Base-by-base conservation (phyloP, 169 alveolate species). In the Toxoplasma gondii region DNA sequence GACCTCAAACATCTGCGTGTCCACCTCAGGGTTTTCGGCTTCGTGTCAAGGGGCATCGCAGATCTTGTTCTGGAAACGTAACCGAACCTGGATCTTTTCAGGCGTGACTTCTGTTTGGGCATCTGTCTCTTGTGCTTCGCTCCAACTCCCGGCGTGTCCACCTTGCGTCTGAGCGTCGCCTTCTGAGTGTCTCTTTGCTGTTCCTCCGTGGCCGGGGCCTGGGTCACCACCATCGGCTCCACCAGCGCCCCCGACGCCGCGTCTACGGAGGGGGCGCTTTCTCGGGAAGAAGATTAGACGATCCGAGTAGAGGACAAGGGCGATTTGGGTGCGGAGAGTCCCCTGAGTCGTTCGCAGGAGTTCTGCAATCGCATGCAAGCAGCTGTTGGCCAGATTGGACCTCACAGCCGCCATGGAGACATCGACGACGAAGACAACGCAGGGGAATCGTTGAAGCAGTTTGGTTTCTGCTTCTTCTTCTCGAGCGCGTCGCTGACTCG, bases 341-440 rank as follows among this genome's bases (percentile, higher is more conserved):
- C 67, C 67, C 39, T 31, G 22, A 81, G 81, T 74, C 78, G 70
- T 91, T 19, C 70, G 90, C 93, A 93, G 82, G 45, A 91, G 93
- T 44, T 84, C 95, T 29, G 93, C 95, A 31, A 93, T 34, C 29
- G 95, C 88, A 1, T 93, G 93, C 69, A 82, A 29, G 67, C 54
- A 10, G 90, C 90, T 82, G 90, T 82, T 82, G 34, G 86, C 80
- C 7, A 93, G 93, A 38, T 91, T 91, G 44, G 95, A 86, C 17
- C 54, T 43, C 88, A 86, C 36, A 29, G 93, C 90, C 27, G 95
- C 88, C 0, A 83, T 86, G 10, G 91, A 67, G 0, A 90, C 83
- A 41, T 93, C 95, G 41, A 93, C 29, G 41, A 93, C 95, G n/a
- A 93, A 86, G 45, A 93, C 93, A 41, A 93, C 58, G 49, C 95